Conservation (phyloP, 805 yeast genomes). For the Candida sphagnicola region DNA sequence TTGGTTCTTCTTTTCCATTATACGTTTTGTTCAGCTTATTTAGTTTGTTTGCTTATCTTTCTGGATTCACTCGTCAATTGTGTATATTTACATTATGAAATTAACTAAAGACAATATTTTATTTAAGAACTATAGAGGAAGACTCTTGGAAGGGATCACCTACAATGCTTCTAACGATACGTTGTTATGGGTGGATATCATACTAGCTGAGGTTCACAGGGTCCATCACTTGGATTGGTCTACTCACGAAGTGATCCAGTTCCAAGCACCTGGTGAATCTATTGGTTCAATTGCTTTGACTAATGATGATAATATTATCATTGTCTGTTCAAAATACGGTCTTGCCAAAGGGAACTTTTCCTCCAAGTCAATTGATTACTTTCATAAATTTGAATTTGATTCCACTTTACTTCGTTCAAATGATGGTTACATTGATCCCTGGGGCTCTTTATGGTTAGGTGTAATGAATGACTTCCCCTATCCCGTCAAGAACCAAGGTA, state of each 20-base stretch:
- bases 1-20: too few species aligned
- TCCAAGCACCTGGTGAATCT: slow-evolving; percentile 32
- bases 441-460: slow-evolving; percentile 78
- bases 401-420: slow-evolving; percentile 48
- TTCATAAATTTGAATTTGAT: slow-evolving; percentile 36
- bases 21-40: too few species aligned
- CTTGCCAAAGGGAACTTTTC: slow-evolving; percentile 52
- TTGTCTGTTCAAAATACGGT: slow-evolving; percentile 66
- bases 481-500: slow-evolving; percentile 46
- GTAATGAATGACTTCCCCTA: slow-evolving; percentile 61
- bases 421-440: slow-evolving; percentile 77
- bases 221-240: slow-evolving; percentile 15
- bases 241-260: slow-evolving; percentile 35
- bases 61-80: too few species aligned
- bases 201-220: slow-evolving; percentile 36
- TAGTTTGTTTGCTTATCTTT: background rate
- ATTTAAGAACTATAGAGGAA: slow-evolving; percentile 31
- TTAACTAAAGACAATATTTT: slow-evolving; percentile 12
- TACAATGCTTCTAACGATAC: slow-evolving; percentile 55
- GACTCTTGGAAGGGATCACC: slow-evolving; percentile 65
- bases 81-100: background rate
- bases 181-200: slow-evolving; percentile 44
- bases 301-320: slow-evolving; percentile 45
- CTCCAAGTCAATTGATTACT: slow-evolving; percentile 29
- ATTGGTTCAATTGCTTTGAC: slow-evolving; percentile 77